Evolutionary conservation across 305 asterid species (phyloP).

Genomic region (Fraxinus angustifolia): DNA sequence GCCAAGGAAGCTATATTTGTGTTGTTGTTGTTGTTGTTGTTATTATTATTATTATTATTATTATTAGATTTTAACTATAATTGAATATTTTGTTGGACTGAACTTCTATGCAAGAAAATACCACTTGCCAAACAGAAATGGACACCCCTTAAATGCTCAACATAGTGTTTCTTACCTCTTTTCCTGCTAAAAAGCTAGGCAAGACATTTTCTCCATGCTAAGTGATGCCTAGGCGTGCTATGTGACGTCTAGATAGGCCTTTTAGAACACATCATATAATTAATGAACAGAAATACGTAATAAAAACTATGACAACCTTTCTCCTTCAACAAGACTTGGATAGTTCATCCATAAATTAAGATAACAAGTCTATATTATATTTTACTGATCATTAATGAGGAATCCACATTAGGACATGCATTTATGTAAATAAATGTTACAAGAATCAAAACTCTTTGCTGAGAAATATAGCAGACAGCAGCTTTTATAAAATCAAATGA

Average conservation of each 20-base stretch:
- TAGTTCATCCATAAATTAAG: neutral
- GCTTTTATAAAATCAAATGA: constrained; percentile 35
- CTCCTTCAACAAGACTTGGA: neutral
- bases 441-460: neutral
- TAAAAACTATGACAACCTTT: neutral
- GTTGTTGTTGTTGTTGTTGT: too few species aligned
- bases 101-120: neutral
- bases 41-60: too few species aligned
- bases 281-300: neutral
- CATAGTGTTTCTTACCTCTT: neutral
- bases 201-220: neutral
- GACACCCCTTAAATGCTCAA: neutral
- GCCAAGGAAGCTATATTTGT: neutral
- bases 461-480: neutral
- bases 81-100: neutral
- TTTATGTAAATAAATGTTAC: constrained; percentile 1
- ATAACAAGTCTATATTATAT: neutral
- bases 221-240: neutral
- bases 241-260: neutral
- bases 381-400: neutral
- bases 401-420: neutral
- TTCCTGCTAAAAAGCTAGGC: neutral
- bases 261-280: neutral
- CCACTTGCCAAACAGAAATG: neutral
- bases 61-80: too few species aligned